phyloP scores from a whole-genome alignment of 164 flowering plant species.

The Litsea cubeba region DNA sequence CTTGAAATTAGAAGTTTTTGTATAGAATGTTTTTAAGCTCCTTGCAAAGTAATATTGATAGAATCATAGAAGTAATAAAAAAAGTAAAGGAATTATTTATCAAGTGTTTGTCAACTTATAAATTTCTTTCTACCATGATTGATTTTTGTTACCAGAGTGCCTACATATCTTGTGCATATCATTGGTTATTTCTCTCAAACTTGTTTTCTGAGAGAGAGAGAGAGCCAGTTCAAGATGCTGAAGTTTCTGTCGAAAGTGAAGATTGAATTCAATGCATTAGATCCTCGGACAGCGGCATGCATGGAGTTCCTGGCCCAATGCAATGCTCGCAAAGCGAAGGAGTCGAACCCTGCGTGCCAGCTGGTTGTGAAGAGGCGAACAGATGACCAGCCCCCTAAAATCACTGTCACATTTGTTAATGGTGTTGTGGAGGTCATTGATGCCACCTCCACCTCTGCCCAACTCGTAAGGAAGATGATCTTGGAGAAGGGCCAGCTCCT shows the following conservation, averaged over 20 bases:
- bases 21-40: too few species aligned
- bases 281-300: slow-evolving; percentile 73
- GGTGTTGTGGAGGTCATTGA: slow-evolving; percentile 78
- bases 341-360: slow-evolving; percentile 84
- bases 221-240: slow-evolving; percentile 48
- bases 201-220: background rate
- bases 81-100: too few species aligned
- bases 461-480: slow-evolving; percentile 56
- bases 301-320: slow-evolving; percentile 94
- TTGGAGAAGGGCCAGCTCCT: slow-evolving; percentile 73
- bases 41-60: too few species aligned
- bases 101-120: too few species aligned
- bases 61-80: too few species aligned
- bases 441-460: slow-evolving; percentile 72
- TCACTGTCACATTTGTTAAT: slow-evolving; percentile 81
- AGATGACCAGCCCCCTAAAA: slow-evolving; percentile 83
- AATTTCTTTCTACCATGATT: too few species aligned
- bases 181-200: too few species aligned
- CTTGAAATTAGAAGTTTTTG: too few species aligned
- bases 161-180: too few species aligned
- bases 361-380: slow-evolving; percentile 78
- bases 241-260: slow-evolving; percentile 80
- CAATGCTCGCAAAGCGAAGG: slow-evolving; percentile 84
- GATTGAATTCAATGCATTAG: slow-evolving; percentile 86
- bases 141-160: too few species aligned